Conservation (phyloP, 176 grass and related monocot species). For the Eragrostis curvula region DNA sequence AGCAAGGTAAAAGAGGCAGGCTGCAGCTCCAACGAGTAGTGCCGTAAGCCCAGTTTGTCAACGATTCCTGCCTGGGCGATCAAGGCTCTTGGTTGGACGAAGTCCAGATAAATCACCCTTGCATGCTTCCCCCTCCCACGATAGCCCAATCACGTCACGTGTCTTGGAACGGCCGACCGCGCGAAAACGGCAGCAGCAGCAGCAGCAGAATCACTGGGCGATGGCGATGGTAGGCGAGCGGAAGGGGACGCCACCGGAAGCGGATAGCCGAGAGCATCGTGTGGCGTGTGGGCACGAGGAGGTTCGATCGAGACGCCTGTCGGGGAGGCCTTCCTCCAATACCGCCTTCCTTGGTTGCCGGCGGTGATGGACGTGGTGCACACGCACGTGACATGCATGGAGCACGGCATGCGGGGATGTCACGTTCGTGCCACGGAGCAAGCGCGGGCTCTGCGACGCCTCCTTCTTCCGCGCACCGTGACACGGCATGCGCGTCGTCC, state of each 20-base stretch:
- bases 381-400: too few species aligned
- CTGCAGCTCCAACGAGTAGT: too few species aligned
- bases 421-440: constrained; percentile 82
- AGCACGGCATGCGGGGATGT: too few species aligned
- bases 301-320: constrained; percentile 81
- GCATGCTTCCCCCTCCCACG: too few species aligned
- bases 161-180: background rate
- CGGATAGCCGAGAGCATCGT: constrained; percentile 48
- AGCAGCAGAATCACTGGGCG: background rate
- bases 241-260: background rate
- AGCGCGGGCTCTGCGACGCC: constrained; percentile 78
- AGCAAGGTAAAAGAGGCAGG: too few species aligned
- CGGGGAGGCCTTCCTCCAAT: constrained; percentile 73
- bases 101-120: too few species aligned
- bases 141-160: too few species aligned
- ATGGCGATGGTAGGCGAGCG: constrained; percentile 40
- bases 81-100: too few species aligned
- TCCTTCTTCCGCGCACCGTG: constrained; percentile 64
- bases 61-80: too few species aligned
- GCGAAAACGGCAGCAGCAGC: background rate
- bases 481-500: constrained; percentile 57
- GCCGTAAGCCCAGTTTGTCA: too few species aligned
- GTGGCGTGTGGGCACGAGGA: constrained; percentile 61
- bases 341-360: constrained; percentile 50
- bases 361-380: constrained; percentile 82